These are phyloP conservation scores for Saccharomycopsis schoenii DNA, from an alignment of 805 yeast genomes.

Conservation along the genomic window DNA sequence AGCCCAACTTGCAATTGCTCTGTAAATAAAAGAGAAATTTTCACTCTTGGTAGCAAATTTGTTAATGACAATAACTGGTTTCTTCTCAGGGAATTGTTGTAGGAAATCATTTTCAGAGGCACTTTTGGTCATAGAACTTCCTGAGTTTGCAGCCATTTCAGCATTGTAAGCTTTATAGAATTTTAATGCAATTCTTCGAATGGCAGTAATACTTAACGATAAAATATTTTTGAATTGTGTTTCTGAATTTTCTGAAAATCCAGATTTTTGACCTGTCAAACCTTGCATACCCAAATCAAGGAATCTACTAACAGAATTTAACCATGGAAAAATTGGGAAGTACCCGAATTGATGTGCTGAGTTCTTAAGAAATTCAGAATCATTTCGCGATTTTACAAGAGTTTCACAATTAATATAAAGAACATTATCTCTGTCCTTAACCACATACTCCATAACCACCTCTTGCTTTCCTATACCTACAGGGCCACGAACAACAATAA, in stretches of 20 bases:
- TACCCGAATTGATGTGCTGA: constrained; percentile 79
- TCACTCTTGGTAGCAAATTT: constrained; percentile 53
- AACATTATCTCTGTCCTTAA: constrained; percentile 50
- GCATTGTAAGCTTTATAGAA: constrained; percentile 27
- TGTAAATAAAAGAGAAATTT: constrained; percentile 55
- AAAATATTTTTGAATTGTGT: constrained; percentile 74
- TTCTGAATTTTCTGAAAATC: constrained; percentile 75
- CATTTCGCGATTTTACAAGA: constrained; percentile 64
- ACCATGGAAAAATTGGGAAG: constrained; percentile 90
- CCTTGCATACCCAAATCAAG: constrained; percentile 84
- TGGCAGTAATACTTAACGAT: constrained; percentile 57
- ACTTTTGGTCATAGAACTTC: constrained; percentile 18
- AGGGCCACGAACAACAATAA: constrained; percentile 85
- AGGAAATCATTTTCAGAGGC: constrained; percentile 71
- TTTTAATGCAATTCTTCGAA: constrained; percentile 51
- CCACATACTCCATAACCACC: constrained; percentile 58
- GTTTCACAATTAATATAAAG: constrained; percentile 72
- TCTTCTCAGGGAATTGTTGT: constrained; percentile 74
- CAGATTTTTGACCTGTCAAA: constrained; percentile 88
- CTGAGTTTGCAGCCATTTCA: constrained; percentile 22
- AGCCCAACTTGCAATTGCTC: constrained; percentile 83
- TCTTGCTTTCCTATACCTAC: constrained; percentile 91
- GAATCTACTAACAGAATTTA: constrained; percentile 67
- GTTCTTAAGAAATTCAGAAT: constrained; percentile 52
- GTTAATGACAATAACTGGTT: constrained; percentile 80